Conservation (phyloP, 208 protist species). For the Lotmaria passim region DNA sequence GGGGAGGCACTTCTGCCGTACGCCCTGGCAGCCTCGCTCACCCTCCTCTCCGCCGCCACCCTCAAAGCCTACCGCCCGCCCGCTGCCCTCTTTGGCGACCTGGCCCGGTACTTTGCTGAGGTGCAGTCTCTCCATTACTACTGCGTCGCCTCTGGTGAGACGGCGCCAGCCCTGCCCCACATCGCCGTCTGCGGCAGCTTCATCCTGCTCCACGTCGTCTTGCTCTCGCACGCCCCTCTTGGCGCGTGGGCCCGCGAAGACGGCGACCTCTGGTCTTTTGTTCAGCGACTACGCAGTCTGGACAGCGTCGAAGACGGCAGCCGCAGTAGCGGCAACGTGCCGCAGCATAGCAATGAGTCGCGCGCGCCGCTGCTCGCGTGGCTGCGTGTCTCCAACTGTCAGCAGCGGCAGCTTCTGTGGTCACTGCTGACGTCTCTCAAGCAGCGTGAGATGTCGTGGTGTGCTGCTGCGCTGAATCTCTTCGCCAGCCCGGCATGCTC, state of each 20-base stretch:
- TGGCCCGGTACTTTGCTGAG: slow-evolving; percentile 22
- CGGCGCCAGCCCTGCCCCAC: not conserved
- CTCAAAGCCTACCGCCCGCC: not conserved
- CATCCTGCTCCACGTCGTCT: slow-evolving; percentile 33
- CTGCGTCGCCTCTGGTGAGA: slow-evolving; percentile 9
- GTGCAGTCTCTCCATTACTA: slow-evolving; percentile 27
- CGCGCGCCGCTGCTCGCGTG: slow-evolving; percentile 5
- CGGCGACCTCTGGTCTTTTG: slow-evolving; percentile 19
- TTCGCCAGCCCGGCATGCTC: slow-evolving; percentile 30
- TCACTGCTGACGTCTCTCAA: slow-evolving; percentile 22
- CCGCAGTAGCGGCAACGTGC: no score
- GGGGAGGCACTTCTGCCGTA: slow-evolving; percentile 33
- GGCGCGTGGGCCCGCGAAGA: slow-evolving; percentile 19
- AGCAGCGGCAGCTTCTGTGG: slow-evolving; percentile 32
- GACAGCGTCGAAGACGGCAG: not conserved
- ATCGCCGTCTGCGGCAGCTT: slow-evolving; percentile 24
- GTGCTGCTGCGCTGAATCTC: slow-evolving; percentile 3
- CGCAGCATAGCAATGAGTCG: not conserved
- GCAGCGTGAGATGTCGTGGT: slow-evolving; percentile 18
- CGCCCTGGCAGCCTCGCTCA: slow-evolving; percentile 34
- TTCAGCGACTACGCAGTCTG: slow-evolving; percentile 17
- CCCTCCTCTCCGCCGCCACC: slow-evolving; percentile 23
- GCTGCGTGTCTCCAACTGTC: slow-evolving; percentile 14
- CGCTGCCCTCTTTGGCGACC: slow-evolving; percentile 4
- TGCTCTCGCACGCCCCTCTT: slow-evolving; percentile 19